Base-by-base conservation (phyloP, 2,329 filamentous ascomycete species). In the Berkeleyomyces basicola region DNA sequence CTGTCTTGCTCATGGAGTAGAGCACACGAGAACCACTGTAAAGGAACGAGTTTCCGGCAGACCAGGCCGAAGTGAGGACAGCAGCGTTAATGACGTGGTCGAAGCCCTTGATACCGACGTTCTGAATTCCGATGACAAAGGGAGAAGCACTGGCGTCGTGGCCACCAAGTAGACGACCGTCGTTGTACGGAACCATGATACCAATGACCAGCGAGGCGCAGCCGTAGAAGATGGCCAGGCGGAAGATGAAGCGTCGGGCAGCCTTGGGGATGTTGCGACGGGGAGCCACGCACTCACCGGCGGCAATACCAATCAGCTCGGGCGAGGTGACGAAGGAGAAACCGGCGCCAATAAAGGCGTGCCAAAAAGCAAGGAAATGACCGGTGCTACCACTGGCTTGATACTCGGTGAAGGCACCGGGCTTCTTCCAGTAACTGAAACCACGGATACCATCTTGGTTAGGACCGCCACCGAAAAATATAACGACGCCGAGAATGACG, bases 1-100 rank as follows among this genome's bases (percentile, higher is more conserved):
- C 82, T 63, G 80, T 83, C 7, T 84, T 76, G 0, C 85, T 79
- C 70, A 90, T 80, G 64, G 83, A 84, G 69, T 87, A 84, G 7
- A 90, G 75, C 23, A 89, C 82, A 69, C 87, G 82, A 49, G 82
- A 85, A 59, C 85, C 83, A 0, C 82, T 84, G 72, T 87, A 87
- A 61, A 82, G 75, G 74, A 82, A 82, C 0, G 80, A 79, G 68
- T 82, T 83, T 36, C 78, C 80, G 5, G 81, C 81, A 1, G 80
- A 82, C 77, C 80, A 82, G 1, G 84, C 85, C 4, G 82, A 85
- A 14, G 85, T 83, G 60, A 87, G 74, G 67, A 88, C 81, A 23
- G 81, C 82, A 42, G 78, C 84, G 69, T 88, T 88, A 74, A 88
- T 84, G 67, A 87, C 77, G 65, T 80, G 81, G 67, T 85, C 81